Evolutionary conservation across 495 filamentous ascomycete species (phyloP), one percentile per base, ranked within the genome.

Genomic region (Cryomyces antarcticus): DNA sequence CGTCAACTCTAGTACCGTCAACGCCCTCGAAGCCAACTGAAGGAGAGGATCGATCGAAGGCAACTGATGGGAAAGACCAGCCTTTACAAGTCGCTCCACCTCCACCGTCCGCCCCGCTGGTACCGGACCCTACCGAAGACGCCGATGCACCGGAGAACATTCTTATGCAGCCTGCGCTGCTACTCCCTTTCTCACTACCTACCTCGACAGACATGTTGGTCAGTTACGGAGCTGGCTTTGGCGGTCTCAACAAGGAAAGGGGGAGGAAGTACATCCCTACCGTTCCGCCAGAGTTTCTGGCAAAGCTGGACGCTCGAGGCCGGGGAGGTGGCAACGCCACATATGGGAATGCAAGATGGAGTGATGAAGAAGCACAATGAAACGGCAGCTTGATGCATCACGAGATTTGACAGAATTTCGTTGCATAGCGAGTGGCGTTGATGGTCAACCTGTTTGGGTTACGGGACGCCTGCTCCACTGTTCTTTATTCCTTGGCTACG

Each of bases 181-280:
- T 93, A 72, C 71, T 99, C 28, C 92, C 92, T 0, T 99, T 99
- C 57, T 78, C 78, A 30, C 66, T 99, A 17, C 89, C 89, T 0
- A 93, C 89, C 5, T 92, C 86, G 46, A 94, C 88, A 11, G 89
- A 96, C 57, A 96, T 99, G 89, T 67, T 94, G 47, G 70, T 99
- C 33, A 86, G 74, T 49, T 99, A 89, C 52, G 89, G 89, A 6
- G 88, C 92, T 28, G 89, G 89, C 9, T 84, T 94, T 49, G 89
- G 89, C 4, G 89, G 89, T 0, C 67, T 87, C 28, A 94, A 99
- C 58, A 70, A 78, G 41, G 89, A 99, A 57, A 68, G 85, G 37
- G 89, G 89, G 56, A 68, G 83, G 44, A 94, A 93, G 60, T 99
- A 95, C 53, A 87, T 93, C n/a, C 89, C 89, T 4, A 93, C 80